phyloP scores from a whole-genome alignment of 2,329 filamentous ascomycete genomes.

The Ophiostoma ulmi region DNA sequence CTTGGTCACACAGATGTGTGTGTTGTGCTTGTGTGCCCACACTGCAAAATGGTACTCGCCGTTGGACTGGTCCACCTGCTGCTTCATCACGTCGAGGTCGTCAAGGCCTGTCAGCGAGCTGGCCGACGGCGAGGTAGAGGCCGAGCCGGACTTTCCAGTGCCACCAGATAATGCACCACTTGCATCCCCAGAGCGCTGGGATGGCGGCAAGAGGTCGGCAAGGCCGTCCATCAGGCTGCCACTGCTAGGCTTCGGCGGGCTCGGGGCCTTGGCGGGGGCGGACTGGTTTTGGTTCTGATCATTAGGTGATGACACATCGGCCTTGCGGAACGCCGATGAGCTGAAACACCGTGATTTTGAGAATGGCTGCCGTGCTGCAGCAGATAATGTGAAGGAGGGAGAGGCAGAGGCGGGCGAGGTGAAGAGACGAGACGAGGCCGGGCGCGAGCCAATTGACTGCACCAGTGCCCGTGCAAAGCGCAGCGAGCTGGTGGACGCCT shows the following conservation, averaged over 20 bases:
- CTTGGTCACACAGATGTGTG: conserved; percentile 82
- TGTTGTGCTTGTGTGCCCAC: conserved; percentile 87
- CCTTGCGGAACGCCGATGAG: conserved; percentile 10
- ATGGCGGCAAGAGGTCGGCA: conserved; percentile 26
- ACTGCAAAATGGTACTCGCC: conserved; percentile 78
- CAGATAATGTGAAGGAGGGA: conserved; percentile 1
- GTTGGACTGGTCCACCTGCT: conserved; percentile 34
- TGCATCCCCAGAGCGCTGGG: not conserved
- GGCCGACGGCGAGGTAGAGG: not conserved
- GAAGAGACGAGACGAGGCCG: conserved; percentile 1
- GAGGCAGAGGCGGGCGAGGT: conserved; percentile 8
- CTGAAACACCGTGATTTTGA: conserved; percentile 21
- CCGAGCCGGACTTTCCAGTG: not conserved
- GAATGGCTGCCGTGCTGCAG: conserved; percentile 18
- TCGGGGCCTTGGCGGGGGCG: not conserved
- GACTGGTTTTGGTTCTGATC: not conserved
- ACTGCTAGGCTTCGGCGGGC: conserved; percentile 17
- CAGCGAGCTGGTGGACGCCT: conserved; percentile 40
- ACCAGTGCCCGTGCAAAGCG: conserved; percentile 40
- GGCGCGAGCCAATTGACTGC: conserved; percentile 32
- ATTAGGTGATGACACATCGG: conserved; percentile 17
- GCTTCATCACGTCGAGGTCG: conserved; percentile 25
- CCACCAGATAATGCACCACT: not conserved
- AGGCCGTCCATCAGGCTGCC: conserved; percentile 26
- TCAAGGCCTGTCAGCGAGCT: conserved; percentile 16